Evolutionary conservation across 2,329 filamentous ascomycete species (phyloP).

Genomic region (Pseudofabraea citricarpa): DNA sequence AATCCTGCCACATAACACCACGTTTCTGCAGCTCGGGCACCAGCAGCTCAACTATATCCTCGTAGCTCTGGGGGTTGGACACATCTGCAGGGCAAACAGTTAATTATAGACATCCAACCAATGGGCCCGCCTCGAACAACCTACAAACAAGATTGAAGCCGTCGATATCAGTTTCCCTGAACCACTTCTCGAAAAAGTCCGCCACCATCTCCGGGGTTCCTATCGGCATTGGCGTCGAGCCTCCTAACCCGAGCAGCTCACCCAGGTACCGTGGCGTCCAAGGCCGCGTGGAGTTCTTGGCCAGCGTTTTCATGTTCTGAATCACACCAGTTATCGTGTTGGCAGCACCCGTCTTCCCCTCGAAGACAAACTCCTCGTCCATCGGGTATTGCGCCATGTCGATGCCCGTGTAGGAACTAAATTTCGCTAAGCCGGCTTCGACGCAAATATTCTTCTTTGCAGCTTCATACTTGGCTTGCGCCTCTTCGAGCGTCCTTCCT

Average conservation of each 20-base stretch:
- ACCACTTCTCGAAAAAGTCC: conserved; percentile 21
- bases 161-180: conserved; percentile 20
- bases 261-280: not conserved
- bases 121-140: too few relatives aligned
- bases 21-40: conserved; percentile 58
- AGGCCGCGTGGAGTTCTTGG: not conserved
- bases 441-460: conserved; percentile 38
- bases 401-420: not conserved
- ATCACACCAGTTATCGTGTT: not conserved
- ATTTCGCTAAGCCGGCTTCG: not conserved
- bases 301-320: not conserved
- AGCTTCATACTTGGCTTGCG: conserved; percentile 55
- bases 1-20: conserved; percentile 48
- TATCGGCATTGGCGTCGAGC: conserved; percentile 14
- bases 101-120: not conserved
- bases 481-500: conserved; percentile 59
- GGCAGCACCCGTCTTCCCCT: not conserved
- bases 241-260: not conserved
- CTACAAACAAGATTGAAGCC: conserved; percentile 21
- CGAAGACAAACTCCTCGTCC: not conserved
- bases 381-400: not conserved
- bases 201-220: conserved; percentile 18
- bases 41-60: conserved; percentile 61
- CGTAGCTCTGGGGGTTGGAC: conserved; percentile 59
- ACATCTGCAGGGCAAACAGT: conserved; percentile 3